Evolutionary conservation across 2,329 filamentous ascomycete genomes (phyloP).

Genomic region (Cladobotryum mycophilum): DNA sequence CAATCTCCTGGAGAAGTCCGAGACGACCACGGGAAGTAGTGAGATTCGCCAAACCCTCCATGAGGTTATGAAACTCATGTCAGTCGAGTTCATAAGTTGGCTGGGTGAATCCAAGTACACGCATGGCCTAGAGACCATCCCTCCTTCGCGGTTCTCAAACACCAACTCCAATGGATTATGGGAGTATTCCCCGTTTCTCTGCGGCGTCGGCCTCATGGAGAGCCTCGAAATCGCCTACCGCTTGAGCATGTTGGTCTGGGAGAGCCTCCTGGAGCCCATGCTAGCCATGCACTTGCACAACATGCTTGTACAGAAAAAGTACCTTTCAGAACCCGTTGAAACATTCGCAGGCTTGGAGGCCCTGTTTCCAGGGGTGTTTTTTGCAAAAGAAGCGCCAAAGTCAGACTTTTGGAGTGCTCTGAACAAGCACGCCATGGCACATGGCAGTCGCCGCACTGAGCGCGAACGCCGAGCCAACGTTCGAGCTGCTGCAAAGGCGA

Average conservation of each 20-base stretch:
- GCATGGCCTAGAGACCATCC: slow-evolving; percentile 18
- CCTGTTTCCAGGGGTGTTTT: slow-evolving; percentile 13
- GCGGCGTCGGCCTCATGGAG: slow-evolving; percentile 39
- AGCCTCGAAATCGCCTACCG: slow-evolving; percentile 34
- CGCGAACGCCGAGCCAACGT: background rate
- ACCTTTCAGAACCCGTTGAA: slow-evolving; percentile 27
- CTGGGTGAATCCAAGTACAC: slow-evolving; percentile 16
- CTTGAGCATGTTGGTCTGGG: slow-evolving; percentile 31
- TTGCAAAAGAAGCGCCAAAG: slow-evolving; percentile 10
- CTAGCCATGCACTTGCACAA: slow-evolving; percentile 41
- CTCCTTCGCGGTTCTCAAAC: slow-evolving; percentile 35
- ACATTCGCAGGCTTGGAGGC: slow-evolving; percentile 25
- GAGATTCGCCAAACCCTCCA: background rate
- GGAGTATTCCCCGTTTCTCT: slow-evolving; percentile 43
- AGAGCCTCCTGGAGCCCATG: slow-evolving; percentile 32
- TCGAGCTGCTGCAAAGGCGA: background rate
- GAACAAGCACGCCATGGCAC: background rate
- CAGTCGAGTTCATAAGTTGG: slow-evolving; percentile 13
- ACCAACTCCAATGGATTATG: slow-evolving; percentile 39
- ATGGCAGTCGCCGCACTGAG: background rate
- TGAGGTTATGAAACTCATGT: slow-evolving; percentile 5
- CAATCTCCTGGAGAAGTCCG: background rate
- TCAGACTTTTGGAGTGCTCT: slow-evolving; percentile 9
- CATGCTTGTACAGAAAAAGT: slow-evolving; percentile 37
- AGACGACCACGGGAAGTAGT: background rate